Evolutionary conservation across 2,329 filamentous ascomycete species (phyloP).

Genomic region (Ramularia endophylla): DNA sequence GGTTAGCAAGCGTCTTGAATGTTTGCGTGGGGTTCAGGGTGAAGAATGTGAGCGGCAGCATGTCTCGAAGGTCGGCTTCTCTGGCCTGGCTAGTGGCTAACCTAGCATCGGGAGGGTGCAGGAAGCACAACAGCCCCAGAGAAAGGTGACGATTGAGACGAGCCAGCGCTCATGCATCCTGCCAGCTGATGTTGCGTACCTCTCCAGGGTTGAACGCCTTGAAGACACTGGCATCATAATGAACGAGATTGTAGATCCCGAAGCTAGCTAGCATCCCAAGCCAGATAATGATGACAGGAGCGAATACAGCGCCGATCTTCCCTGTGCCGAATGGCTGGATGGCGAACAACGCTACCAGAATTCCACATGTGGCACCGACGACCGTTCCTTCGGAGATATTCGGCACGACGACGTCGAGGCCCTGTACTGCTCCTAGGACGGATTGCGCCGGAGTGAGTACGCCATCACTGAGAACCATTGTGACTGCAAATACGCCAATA

Average conservation of each 20-base stretch:
- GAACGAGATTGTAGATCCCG: slow-evolving; percentile 54
- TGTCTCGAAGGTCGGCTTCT: too few relatives aligned
- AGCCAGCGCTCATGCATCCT: too few relatives aligned
- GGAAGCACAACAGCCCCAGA: too few relatives aligned
- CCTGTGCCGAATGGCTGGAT: slow-evolving; percentile 61
- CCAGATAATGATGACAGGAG: slow-evolving; percentile 62
- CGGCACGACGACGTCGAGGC: slow-evolving; percentile 50
- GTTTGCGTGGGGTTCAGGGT: too few relatives aligned
- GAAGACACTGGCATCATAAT: slow-evolving; percentile 44
- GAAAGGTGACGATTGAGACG: too few relatives aligned
- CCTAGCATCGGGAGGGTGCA: too few relatives aligned
- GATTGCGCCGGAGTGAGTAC: slow-evolving; percentile 65
- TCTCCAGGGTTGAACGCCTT: slow-evolving; percentile 52
- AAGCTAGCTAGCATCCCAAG: slow-evolving; percentile 57
- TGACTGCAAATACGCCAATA: slow-evolving; percentile 60
- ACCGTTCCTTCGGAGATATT: slow-evolving; percentile 53
- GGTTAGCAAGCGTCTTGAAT: too few relatives aligned
- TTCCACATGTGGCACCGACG: slow-evolving; percentile 58
- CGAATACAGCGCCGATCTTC: slow-evolving; percentile 55
- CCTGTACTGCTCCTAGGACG: slow-evolving; percentile 62
- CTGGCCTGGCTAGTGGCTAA: too few relatives aligned
- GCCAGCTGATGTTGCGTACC: too few relatives aligned
- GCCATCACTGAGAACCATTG: slow-evolving; percentile 62
- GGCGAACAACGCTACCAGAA: slow-evolving; percentile 57
- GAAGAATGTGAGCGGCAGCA: too few relatives aligned